Conservation (phyloP, 1,139 yeast species). For the Blastobotrys proliferans region DNA sequence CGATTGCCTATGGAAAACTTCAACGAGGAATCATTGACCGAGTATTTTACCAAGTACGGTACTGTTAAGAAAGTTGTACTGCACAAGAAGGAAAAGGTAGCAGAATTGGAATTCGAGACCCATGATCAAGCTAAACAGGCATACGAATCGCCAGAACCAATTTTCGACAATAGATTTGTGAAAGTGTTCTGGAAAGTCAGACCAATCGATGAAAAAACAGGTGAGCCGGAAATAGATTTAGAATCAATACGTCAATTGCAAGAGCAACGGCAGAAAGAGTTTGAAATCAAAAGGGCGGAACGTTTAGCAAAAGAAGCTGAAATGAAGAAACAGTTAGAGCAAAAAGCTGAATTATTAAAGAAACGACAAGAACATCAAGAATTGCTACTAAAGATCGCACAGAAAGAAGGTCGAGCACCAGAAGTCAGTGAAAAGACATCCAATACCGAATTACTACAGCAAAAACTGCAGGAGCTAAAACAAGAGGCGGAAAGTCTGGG, state of each 20-base stretch:
- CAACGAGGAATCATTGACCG: constrained; percentile 33
- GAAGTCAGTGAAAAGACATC: constrained; percentile 22
- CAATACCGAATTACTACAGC: constrained; percentile 33
- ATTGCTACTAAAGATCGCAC: constrained; percentile 27
- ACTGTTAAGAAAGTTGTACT: constrained; percentile 33
- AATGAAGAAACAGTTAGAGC: constrained; percentile 34
- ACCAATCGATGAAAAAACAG: constrained; percentile 2
- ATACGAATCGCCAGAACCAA: constrained; percentile 43
- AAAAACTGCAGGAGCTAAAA: constrained; percentile 34
- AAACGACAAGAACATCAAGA: constrained; percentile 35
- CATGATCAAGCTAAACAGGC: constrained; percentile 42
- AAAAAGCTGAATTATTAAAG: constrained; percentile 36
- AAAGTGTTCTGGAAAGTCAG: constrained; percentile 42
- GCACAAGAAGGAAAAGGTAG: constrained; percentile 29
- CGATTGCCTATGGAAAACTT: constrained; percentile 43
- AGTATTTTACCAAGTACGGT: constrained; percentile 43
- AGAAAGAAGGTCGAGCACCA: constrained; percentile 25
- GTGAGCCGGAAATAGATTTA: constrained; percentile 32
- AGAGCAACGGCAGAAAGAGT: constrained; percentile 40
- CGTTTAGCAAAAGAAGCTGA: constrained; percentile 35
- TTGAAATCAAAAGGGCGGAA: constrained; percentile 39
- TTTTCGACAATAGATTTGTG: constrained; percentile 48
- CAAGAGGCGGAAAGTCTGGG: constrained; percentile 36
- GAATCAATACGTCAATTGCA: constrained; percentile 39
- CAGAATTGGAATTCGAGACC: constrained; percentile 39